Evolutionary conservation across 1,284 basidiomycete species (phyloP).

Genomic region (Ustilago trichophora): DNA sequence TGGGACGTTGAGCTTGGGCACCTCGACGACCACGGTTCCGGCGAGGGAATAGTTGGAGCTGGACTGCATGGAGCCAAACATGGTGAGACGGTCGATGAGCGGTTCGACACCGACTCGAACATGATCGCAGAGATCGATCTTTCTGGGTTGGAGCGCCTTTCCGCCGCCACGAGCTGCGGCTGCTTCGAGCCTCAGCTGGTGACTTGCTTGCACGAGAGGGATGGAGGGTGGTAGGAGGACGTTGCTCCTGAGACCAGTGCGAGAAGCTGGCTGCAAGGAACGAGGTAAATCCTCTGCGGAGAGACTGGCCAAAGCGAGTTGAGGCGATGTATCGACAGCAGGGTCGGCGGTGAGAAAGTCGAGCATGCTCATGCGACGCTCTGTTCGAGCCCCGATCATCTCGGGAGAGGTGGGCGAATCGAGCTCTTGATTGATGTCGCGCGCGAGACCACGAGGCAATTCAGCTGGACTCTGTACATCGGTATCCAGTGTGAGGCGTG

Average conservation of each 20-base stretch:
- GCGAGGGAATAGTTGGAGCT: slow-evolving; percentile 65
- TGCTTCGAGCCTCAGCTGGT: slow-evolving; percentile 12
- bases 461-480: not conserved
- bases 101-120: slow-evolving; percentile 47
- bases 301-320: slow-evolving; percentile 15
- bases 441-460: slow-evolving; percentile 7
- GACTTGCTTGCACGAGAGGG: slow-evolving; percentile 32
- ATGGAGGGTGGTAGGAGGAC: slow-evolving; percentile 15
- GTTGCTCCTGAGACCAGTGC: not conserved
- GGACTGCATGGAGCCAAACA: slow-evolving; percentile 65
- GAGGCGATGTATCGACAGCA: not conserved
- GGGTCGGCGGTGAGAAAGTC: slow-evolving; percentile 35
- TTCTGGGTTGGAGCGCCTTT: slow-evolving; percentile 9
- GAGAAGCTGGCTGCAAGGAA: not conserved
- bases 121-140: slow-evolving; percentile 19
- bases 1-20: slow-evolving; percentile 29
- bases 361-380: slow-evolving; percentile 44
- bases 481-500: not conserved
- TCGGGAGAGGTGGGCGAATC: slow-evolving; percentile 15
- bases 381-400: slow-evolving; percentile 4
- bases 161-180: slow-evolving; percentile 7
- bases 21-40: slow-evolving; percentile 50
- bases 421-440: slow-evolving; percentile 29
- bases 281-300: slow-evolving; percentile 34
- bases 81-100: slow-evolving; percentile 51